These are phyloP conservation scores for Arachis monticola DNA, from an alignment of 331 rosid species.

Conservation along the genomic window DNA sequence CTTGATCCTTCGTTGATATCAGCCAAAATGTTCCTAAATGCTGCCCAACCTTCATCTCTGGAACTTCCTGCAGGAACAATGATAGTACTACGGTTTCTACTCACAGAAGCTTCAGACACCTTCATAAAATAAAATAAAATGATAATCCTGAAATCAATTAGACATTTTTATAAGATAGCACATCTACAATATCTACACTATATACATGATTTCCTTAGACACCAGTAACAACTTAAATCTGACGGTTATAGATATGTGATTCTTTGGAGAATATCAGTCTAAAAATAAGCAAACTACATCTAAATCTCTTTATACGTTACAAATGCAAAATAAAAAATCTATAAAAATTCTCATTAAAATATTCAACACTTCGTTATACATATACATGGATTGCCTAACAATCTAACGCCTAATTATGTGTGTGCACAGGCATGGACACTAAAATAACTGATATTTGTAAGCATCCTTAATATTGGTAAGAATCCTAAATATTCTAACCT, in stretches of 20 bases:
- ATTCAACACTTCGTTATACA: background rate
- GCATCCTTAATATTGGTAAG: background rate
- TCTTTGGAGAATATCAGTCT: no score
- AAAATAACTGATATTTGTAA: conserved; percentile 2
- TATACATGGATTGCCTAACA: background rate
- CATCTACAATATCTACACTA: background rate
- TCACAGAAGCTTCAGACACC: conserved; percentile 99
- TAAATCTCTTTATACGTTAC: conserved; percentile 19
- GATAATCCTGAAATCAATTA: conserved; percentile 14
- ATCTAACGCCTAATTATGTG: conserved; percentile 1
- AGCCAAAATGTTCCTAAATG: conserved; percentile 93
- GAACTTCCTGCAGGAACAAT: conserved; percentile 98
- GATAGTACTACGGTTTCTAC: conserved; percentile 98
- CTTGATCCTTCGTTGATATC: conserved; percentile 97
- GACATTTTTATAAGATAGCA: conserved; percentile 14
- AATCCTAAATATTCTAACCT: conserved; percentile 14
- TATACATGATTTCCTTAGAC: no score
- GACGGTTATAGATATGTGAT: no score
- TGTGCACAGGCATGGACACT: background rate
- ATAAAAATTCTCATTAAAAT: conserved; percentile 14
- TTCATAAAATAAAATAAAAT: conserved; percentile 42
- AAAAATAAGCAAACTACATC: conserved; percentile 4
- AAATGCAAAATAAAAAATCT: conserved; percentile 1
- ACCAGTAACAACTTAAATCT: no score
- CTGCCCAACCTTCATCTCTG: conserved; percentile 98